Conservation (phyloP, 768 basidiomycete species). For the Tulasnella sp. region DNA sequence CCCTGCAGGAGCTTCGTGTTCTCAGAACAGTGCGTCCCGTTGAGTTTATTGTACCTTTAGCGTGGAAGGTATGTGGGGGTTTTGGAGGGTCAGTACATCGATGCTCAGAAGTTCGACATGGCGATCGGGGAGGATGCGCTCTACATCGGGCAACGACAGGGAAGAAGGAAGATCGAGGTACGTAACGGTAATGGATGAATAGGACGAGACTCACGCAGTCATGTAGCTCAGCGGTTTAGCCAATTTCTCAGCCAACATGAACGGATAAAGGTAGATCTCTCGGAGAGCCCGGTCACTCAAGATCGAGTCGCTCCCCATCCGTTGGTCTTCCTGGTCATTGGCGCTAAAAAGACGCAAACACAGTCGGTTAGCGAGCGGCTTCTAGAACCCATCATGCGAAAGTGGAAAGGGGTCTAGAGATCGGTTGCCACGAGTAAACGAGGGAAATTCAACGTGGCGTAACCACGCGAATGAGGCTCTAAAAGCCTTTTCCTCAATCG, state of each 20-base stretch:
- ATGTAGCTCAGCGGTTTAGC: constrained; percentile 41
- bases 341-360: constrained; percentile 19
- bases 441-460: no score
- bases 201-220: constrained; percentile 55
- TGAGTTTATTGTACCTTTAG: constrained; percentile 34
- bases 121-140: background rate
- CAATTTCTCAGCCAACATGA: constrained; percentile 43
- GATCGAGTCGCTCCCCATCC: constrained; percentile 51
- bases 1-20: constrained; percentile 36
- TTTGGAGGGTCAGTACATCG: background rate
- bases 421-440: no score
- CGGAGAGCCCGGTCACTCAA: constrained; percentile 56
- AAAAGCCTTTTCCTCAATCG: background rate
- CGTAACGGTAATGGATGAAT: background rate
- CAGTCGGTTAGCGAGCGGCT: background rate
- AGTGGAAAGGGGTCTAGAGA: no score
- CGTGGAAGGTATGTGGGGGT: background rate
- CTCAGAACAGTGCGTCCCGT: constrained; percentile 44
- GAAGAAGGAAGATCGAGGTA: background rate
- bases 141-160: background rate
- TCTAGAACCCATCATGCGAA: background rate
- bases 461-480: no score
- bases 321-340: constrained; percentile 65
- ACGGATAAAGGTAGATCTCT: constrained; percentile 65
- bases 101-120: background rate